Percentiles rank a stretch among this genome's conserved stretches.
Conservation (phyloP, 495 filamentous ascomycete genomes). For the Penicillium cosmopolitanum region DNA sequence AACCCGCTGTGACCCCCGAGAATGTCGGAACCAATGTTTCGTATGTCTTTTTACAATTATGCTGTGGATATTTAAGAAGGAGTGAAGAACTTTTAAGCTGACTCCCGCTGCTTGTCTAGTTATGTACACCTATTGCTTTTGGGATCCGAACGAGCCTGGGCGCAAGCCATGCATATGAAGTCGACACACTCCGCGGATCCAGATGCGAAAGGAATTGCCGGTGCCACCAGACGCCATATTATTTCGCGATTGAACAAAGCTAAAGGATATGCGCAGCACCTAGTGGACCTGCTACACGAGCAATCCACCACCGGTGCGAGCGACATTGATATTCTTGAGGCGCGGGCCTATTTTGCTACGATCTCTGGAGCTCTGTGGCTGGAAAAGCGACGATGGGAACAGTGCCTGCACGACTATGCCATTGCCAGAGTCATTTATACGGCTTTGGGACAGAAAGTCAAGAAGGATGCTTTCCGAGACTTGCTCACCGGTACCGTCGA, state of each 20-base stretch:
- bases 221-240: conserved; percentile 81
- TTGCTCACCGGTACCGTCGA: conserved; percentile 84
- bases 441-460: conserved; percentile 63
- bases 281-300: conserved; percentile 67
- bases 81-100: conserved; percentile 10
- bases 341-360: conserved; percentile 77
- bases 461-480: conserved; percentile 80
- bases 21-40: conserved; percentile 77
- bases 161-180: conserved; percentile 94
- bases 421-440: conserved; percentile 82
- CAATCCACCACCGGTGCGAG: conserved; percentile 62
- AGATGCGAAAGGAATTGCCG: conserved; percentile 70
- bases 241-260: conserved; percentile 85
- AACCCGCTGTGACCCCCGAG: conserved; percentile 70
- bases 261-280: conserved; percentile 64
- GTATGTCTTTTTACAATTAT: conserved; percentile 51
- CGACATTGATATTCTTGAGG: conserved; percentile 78
- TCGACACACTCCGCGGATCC: conserved; percentile 75
- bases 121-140: conserved; percentile 80
- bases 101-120: conserved; percentile 47
- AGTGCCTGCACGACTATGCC: conserved; percentile 74
- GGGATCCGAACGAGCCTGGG: conserved; percentile 91
- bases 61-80: background rate
- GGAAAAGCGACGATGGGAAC: conserved; percentile 85
- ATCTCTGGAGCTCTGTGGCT: conserved; percentile 75